Evolutionary conservation across 495 filamentous ascomycete genomes (phyloP).

Genomic region (Hypoxylon fuscum): DNA sequence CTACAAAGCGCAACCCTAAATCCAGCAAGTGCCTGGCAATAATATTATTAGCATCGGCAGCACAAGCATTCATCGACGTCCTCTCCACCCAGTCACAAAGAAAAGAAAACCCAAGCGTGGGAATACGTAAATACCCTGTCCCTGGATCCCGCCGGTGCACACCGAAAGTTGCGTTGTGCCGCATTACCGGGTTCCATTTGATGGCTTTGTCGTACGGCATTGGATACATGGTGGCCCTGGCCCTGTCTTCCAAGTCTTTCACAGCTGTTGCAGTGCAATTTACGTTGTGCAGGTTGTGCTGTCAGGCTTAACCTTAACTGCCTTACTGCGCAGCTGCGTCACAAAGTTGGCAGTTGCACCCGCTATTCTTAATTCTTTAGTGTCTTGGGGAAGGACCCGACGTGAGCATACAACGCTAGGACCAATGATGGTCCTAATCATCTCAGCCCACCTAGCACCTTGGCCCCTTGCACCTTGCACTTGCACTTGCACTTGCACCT

Average conservation of each 20-base stretch:
- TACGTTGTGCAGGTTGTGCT: not conserved
- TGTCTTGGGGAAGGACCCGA: not conserved
- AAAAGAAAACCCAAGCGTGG: conserved; percentile 1
- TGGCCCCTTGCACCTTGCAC: too few species aligned
- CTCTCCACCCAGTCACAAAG: conserved; percentile 16
- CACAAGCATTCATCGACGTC: conserved; percentile 16
- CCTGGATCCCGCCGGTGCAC: conserved; percentile 14
- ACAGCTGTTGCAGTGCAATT: not conserved
- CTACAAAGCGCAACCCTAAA: conserved; percentile 11
- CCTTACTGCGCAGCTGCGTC: conserved; percentile 4
- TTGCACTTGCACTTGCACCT: too few species aligned
- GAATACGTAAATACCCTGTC: conserved; percentile 3
- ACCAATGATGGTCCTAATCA: too few species aligned
- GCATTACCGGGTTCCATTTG: conserved; percentile 20
- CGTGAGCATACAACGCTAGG: conserved; percentile 18
- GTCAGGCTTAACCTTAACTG: conserved; percentile 15
- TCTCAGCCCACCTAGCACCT: too few species aligned
- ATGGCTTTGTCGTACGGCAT: not conserved
- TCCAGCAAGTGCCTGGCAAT: conserved; percentile 10
- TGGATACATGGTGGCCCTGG: not conserved
- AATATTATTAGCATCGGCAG: conserved; percentile 20
- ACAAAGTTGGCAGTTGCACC: conserved; percentile 18
- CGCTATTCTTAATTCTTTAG: conserved; percentile 6
- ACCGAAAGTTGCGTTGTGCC: conserved; percentile 36
- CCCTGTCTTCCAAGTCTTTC: too few species aligned